These are phyloP conservation scores for Epichloe scottii DNA, from an alignment of 2,329 filamentous ascomycete species.

Conservation along the genomic window DNA sequence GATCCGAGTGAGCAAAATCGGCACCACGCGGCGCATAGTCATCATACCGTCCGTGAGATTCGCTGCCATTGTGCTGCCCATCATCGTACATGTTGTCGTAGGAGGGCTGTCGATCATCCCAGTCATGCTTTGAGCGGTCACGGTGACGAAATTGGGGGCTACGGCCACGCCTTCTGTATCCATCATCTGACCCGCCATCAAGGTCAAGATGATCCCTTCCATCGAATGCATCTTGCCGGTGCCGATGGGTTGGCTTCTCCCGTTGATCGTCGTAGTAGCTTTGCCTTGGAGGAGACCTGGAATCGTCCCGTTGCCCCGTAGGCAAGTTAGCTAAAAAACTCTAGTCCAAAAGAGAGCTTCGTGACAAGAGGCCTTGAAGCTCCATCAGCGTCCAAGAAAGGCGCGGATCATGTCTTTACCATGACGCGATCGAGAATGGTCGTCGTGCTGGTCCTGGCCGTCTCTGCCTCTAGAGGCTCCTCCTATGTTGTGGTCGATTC, in stretches of 20 bases:
- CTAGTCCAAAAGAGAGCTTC: constrained; percentile 4
- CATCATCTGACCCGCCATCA: constrained; percentile 17
- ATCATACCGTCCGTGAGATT: constrained; percentile 10
- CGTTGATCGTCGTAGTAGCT: constrained; percentile 22
- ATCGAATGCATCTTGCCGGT: constrained; percentile 14
- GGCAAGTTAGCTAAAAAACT: constrained; percentile 32
- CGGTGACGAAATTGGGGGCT: constrained; percentile 5
- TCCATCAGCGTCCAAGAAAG: constrained; percentile 13
- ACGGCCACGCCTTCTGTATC: constrained; percentile 12
- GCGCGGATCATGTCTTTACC: constrained; percentile 31
- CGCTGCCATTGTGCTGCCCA: constrained; percentile 16
- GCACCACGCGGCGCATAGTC: constrained; percentile 10
- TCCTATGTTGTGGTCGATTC: constrained; percentile 4
- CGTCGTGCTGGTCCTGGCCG: constrained; percentile 19
- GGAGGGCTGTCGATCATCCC: constrained; percentile 17
- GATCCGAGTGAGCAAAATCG: constrained; percentile 1
- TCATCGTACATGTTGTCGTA: constrained; percentile 28
- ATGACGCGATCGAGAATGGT: constrained; percentile 36
- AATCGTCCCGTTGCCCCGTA: constrained; percentile 29
- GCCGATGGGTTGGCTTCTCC: constrained; percentile 15
- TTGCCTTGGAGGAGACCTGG: constrained; percentile 31
- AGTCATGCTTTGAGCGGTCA: constrained; percentile 15
- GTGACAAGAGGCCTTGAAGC: constrained; percentile 3
- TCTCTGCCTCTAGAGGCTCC: constrained; percentile 10
- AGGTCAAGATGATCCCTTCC: constrained; percentile 13